Conservation (phyloP, 169 alveolate genomes). For the Toxoplasma gondii region DNA sequence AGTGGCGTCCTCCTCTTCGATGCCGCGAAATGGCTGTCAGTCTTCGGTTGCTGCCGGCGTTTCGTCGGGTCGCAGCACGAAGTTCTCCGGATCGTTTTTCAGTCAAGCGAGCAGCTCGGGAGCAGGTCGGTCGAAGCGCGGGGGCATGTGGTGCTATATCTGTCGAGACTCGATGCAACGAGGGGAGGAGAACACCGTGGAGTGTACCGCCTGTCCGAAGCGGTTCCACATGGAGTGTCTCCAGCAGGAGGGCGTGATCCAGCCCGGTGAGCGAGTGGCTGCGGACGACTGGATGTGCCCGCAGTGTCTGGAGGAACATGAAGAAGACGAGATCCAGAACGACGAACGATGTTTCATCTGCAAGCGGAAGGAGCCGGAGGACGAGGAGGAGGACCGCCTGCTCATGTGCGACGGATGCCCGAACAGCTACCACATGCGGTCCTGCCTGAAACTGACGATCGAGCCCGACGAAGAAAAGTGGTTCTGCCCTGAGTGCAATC, state of each 20-base stretch:
- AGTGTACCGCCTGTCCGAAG: slow-evolving; percentile 54
- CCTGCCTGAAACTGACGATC: slow-evolving; percentile 77
- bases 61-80: slow-evolving; percentile 31
- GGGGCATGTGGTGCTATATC: slow-evolving; percentile 56
- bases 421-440: slow-evolving; percentile 84
- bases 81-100: neutral
- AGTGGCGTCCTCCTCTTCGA: neutral
- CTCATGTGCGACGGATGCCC: slow-evolving; percentile 93
- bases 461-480: slow-evolving; percentile 87
- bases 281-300: slow-evolving; percentile 59
- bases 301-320: slow-evolving; percentile 59
- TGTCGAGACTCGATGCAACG: slow-evolving; percentile 44
- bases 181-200: slow-evolving; percentile 47
- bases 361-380: slow-evolving; percentile 50
- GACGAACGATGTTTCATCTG: slow-evolving; percentile 61
- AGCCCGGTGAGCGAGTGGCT: slow-evolving; percentile 11
- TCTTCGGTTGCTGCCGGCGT: neutral
- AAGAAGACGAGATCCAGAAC: slow-evolving; percentile 58
- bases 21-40: neutral
- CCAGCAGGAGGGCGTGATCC: slow-evolving; percentile 51
- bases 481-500: slow-evolving; percentile 90
- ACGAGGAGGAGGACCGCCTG: slow-evolving; percentile 63
- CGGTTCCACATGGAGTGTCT: slow-evolving; percentile 57
- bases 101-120: neutral
- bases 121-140: slow-evolving; percentile 15